A percentile compares a stretch with the other conserved stretches of the same genome.
Conservation (phyloP, 495 filamentous ascomycete species). For the Neurospora sp. region DNA sequence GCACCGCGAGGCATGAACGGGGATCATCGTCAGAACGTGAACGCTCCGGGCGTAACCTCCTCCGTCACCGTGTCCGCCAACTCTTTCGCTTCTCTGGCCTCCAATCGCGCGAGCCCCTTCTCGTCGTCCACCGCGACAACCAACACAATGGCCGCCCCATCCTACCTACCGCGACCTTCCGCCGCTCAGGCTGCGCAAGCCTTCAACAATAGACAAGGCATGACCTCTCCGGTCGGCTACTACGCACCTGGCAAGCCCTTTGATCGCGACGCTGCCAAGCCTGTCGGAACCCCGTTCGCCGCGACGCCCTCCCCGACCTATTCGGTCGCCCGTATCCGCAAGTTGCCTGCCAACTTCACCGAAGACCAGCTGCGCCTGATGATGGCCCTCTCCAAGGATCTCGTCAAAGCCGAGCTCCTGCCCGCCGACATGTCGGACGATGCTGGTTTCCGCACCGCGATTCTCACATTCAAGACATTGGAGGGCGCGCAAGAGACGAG, state of each 20-base stretch:
- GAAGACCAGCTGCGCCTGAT: slow-evolving; percentile 67
- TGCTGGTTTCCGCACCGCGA: slow-evolving; percentile 58
- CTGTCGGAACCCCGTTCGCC: slow-evolving; percentile 44
- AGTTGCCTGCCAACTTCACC: slow-evolving; percentile 62
- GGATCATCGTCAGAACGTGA: slow-evolving; percentile 16
- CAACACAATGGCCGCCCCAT: slow-evolving; percentile 29
- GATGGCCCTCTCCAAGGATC: slow-evolving; percentile 77
- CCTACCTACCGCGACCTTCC: slow-evolving; percentile 17
- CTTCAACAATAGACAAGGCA: slow-evolving; percentile 16
- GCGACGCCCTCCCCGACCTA: slow-evolving; percentile 18
- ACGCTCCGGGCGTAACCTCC: slow-evolving; percentile 21
- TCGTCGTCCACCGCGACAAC: slow-evolving; percentile 22
- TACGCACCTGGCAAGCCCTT: slow-evolving; percentile 21
- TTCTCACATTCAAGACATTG: slow-evolving; percentile 63
- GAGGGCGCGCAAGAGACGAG: slow-evolving; percentile 69
- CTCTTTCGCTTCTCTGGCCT: slow-evolving; percentile 23
- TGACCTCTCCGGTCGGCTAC: slow-evolving; percentile 28
- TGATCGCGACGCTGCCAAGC: slow-evolving; percentile 38
- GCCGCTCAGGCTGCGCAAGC: slow-evolving; percentile 16
- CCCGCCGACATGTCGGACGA: slow-evolving; percentile 56
- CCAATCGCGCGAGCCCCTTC: slow-evolving; percentile 28
- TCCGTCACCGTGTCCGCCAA: slow-evolving; percentile 20
- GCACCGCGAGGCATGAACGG: slow-evolving; percentile 36
- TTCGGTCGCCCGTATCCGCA: slow-evolving; percentile 53
- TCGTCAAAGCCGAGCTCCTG: slow-evolving; percentile 65